Conservation (phyloP, 73 alveolate genomes). For the Diophrys appendiculata region DNA sequence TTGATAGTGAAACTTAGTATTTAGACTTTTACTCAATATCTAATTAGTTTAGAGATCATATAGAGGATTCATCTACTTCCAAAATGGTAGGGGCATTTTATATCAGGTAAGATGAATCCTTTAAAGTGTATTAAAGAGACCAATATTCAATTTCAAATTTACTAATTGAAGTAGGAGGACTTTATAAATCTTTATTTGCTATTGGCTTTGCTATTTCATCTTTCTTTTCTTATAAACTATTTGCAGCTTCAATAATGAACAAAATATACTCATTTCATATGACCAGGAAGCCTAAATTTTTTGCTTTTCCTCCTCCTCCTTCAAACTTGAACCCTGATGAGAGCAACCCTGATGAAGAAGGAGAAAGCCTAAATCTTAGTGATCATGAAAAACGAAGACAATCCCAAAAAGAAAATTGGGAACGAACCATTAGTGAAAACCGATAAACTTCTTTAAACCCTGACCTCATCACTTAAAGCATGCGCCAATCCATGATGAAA, state of each 20-base stretch:
- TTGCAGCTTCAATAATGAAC: conserved; percentile 3
- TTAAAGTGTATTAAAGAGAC: conserved; percentile 1
- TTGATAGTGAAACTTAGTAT: neutral
- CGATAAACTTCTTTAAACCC: no score
- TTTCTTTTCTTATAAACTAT: neutral
- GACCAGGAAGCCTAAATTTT: neutral
- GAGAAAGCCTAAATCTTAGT: no score
- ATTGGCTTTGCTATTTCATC: neutral
- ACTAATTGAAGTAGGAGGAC: neutral
- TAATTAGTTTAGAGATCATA: neutral
- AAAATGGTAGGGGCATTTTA: neutral
- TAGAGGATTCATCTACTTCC: neutral
- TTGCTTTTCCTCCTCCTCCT: neutral
- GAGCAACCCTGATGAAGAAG: no score
- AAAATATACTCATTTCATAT: neutral
- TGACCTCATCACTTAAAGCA: no score
- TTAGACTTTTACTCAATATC: neutral
- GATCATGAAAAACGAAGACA: no score
- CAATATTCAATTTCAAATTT: neutral
- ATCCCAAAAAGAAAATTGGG: no score
- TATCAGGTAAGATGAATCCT: neutral
- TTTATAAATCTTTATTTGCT: conserved; percentile 8
- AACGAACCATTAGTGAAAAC: no score
- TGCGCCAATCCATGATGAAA: neutral
- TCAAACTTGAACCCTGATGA: no score